Evolutionary conservation across 2,329 filamentous ascomycete genomes (phyloP), one percentile per base, ranked within the genome.

Genomic region (Elsinoe arachidis): DNA sequence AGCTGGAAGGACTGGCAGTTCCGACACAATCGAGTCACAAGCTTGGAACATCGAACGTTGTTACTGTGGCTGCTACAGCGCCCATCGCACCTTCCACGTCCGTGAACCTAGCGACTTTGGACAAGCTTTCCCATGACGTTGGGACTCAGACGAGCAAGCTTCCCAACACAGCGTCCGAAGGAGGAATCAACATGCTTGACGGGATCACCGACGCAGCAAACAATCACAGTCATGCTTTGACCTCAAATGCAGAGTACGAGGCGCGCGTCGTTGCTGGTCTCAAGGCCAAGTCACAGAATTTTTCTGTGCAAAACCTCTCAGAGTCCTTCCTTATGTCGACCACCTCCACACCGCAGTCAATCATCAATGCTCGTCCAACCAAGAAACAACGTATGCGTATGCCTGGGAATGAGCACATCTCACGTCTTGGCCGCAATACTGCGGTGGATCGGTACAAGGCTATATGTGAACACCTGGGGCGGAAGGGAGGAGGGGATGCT

Each of bases 301-400:
- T 34, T 12, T 17, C 47, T 2, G 47, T 14, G 5, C 2, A 19
- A 10, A 19, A 34, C 11, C 19, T 53, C 2, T 33, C 49, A 10
- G 49, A 39, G 3, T 53, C 49, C 2, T 53, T 11, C 3, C 34
- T 34, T 30, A 9, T 7, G 7, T 30, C 26, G 9, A 4, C n/a
- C 1, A 37, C 15, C 14, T 14, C 15, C n/a, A 14, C 34, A 5
- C 54, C 54, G n/a, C 76, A 84, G 57, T 82, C 80, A 68, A 83
- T 81, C 71, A 80, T 70, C 58, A 60, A 60, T 26, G 55, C 59
- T 12, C 66, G 73, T 1, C 70, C 70, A 2, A 68, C 66, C 1
- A 65, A 70, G 34, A 76, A 75, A 59, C 61, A 66, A 26, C 49
- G 49, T 19, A 53, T 53, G 49, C 33, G 49, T 5, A 56, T 65